Base-by-base conservation (phyloP, 371 early-diverging fungal species). In the Ordospora colligata region DNA sequence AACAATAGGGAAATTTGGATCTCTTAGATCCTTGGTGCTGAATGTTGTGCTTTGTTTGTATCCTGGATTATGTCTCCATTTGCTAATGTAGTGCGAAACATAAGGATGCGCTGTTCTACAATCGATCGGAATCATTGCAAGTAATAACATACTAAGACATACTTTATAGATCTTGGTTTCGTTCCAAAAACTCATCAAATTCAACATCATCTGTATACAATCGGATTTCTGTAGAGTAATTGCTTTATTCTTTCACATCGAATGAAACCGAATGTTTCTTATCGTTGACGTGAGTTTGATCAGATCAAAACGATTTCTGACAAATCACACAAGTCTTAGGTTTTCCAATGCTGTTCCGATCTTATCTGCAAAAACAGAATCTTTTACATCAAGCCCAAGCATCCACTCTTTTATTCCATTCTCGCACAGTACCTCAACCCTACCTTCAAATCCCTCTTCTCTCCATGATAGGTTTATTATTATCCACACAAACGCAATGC, bases 391-490 rank as follows among this genome's bases (percentile, higher is more conserved):
- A 37, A 74, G 27, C 25, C 23, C 6, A 11, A 42, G 5, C 22
- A 74, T n/a, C 40, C 43, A 63, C 14, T 74, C 74, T 22, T 32
- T 53, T 52, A 74, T 43, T 21, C 50, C 53, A 43, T 54, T 22
- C 17, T 27, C 45, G 8, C 58, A 53, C 17, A 74, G 22, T 44
- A 42, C 45, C 17, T 44, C n/a, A 46, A 74, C 47, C 17, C 68
- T 66, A 17, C 66, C 40, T 37, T 67, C 54, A 14, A 44, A 43
- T 21, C 63, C 67, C 0, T 74, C 67, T 21, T 74, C 67, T 7
- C 23, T 67, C 74, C 74, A 74, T 22, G 67, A 44, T 49, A 74
- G 49, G 62, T 74, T 74, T 53, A 67, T 74, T 17, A 67, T 67
- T 42, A 74, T 43, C 74, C 74, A 74, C 44, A 74, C 43, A 14